A percentile compares a stretch with the other conserved stretches of the same genome.
These are phyloP conservation scores for Podila verticillata DNA, from an alignment of 192 early-diverging fungal genomes.

Conservation along the genomic window DNA sequence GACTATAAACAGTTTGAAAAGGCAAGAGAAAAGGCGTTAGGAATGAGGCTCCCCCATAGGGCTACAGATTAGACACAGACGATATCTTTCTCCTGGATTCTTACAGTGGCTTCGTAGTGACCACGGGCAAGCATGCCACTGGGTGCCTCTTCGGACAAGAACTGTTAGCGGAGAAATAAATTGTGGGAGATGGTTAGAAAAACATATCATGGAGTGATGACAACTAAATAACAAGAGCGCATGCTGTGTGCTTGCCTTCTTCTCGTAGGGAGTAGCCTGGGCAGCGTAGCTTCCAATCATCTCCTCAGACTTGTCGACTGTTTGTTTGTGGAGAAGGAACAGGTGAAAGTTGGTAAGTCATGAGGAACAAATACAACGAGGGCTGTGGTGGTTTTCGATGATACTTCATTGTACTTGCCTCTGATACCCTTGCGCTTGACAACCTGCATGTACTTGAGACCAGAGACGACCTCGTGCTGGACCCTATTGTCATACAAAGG, in stretches of 20 bases:
- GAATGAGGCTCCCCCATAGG: too few species aligned
- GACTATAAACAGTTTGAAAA: constrained; percentile 54
- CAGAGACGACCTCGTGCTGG: constrained; percentile 94
- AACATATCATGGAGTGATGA: background rate
- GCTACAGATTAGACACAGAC: too few species aligned
- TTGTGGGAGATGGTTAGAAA: background rate
- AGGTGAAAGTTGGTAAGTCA: background rate
- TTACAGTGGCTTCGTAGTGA: constrained; percentile 83
- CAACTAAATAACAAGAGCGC: background rate
- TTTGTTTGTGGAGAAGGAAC: background rate
- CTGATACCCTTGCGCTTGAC: constrained; percentile 82
- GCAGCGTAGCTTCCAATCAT: constrained; percentile 99
- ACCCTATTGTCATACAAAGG: constrained; percentile 52
- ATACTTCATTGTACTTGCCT: constrained; percentile 15
- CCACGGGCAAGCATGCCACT: constrained; percentile 92
- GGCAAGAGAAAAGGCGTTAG: too few species aligned
- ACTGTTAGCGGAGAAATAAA: constrained; percentile 53
- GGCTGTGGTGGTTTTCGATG: too few species aligned
- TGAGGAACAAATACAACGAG: background rate
- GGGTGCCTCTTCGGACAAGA: constrained; percentile 88
- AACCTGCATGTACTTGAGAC: constrained; percentile 94
- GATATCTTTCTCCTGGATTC: too few species aligned
- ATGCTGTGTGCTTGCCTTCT: constrained; percentile 64
- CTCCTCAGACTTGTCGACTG: constrained; percentile 92
- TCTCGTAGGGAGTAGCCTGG: constrained; percentile 76